These are phyloP conservation scores for Coemansia sp. DNA, from an alignment of 192 early-diverging fungal genomes.

Conservation along the genomic window DNA sequence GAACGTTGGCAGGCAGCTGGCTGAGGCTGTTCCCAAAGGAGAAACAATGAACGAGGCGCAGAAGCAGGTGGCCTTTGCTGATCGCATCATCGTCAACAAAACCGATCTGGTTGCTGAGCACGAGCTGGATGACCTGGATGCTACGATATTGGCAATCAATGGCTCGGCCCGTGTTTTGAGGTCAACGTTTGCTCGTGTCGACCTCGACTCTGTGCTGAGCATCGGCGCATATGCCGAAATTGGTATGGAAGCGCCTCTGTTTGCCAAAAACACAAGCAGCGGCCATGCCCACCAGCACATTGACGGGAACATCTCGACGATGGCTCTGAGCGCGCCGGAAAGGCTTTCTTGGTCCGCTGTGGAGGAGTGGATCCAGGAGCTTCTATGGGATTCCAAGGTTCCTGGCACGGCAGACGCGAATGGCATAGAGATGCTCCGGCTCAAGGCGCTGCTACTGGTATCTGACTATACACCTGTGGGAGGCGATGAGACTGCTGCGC, in stretches of 20 bases:
- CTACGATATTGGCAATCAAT: conserved; percentile 37
- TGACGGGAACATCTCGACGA: conserved; percentile 57
- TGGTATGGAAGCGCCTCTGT: conserved; percentile 17
- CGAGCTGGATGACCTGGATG: conserved; percentile 50
- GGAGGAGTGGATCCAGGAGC: conserved; percentile 75
- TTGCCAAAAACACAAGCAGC: conserved; percentile 6
- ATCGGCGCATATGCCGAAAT: conserved; percentile 54
- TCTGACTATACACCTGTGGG: conserved; percentile 40
- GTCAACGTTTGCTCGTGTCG: conserved; percentile 36
- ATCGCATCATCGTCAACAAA: conserved; percentile 88
- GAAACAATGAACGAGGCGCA: conserved; percentile 73
- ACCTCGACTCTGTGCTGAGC: conserved; percentile 54
- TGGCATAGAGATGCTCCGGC: conserved; percentile 58
- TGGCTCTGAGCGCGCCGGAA: conserved; percentile 57
- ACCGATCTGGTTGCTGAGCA: conserved; percentile 63
- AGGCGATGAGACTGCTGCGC: conserved; percentile 5
- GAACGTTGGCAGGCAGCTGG: conserved; percentile 57
- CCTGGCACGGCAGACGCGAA: conserved; percentile 19
- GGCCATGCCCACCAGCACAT: conserved; percentile 33
- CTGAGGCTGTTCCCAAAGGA: conserved; percentile 52
- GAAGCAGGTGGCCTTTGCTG: conserved; percentile 77
- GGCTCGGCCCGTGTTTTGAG: conserved; percentile 24
- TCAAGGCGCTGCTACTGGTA: conserved; percentile 59
- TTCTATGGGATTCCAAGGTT: conserved; percentile 65
- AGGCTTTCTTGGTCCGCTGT: conserved; percentile 55